Conservation (phyloP, 208 protist genomes). For the Leishmania gerbilli region DNA sequence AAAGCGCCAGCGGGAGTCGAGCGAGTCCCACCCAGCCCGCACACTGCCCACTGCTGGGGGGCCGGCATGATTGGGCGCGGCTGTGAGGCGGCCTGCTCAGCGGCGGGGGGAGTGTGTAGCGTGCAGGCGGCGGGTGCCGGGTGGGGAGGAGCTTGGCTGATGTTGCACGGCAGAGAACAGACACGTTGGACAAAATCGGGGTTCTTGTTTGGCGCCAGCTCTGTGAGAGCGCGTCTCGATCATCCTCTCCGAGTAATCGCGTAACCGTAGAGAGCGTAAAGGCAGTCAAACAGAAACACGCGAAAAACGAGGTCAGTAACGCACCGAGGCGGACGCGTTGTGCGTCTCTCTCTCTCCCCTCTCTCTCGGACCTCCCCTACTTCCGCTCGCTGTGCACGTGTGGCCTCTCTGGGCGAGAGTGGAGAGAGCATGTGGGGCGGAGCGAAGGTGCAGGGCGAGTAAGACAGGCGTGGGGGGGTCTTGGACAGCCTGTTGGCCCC, state of each 20-base stretch:
- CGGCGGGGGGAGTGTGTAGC: background rate
- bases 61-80: background rate
- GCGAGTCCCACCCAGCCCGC: too few species aligned
- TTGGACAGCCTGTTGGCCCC: background rate
- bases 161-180: too few species aligned
- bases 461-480: background rate
- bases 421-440: background rate
- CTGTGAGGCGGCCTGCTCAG: too few species aligned
- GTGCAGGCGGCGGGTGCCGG: too few species aligned
- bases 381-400: background rate
- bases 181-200: background rate
- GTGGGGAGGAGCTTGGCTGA: too few species aligned
- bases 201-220: background rate
- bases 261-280: background rate
- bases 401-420: background rate
- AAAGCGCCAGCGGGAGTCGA: too few species aligned
- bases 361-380: background rate
- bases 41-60: too few species aligned
- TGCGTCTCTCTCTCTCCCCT: too few species aligned
- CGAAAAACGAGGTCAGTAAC: background rate
- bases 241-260: background rate
- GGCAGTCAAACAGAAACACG: background rate
- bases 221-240: background rate
- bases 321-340: background rate
- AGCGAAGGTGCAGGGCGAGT: background rate